Percentiles rank a stretch among this genome's conserved stretches.
phyloP scores from a whole-genome alignment of 2,329 filamentous ascomycete species.

The Talaromyces sp. region DNA sequence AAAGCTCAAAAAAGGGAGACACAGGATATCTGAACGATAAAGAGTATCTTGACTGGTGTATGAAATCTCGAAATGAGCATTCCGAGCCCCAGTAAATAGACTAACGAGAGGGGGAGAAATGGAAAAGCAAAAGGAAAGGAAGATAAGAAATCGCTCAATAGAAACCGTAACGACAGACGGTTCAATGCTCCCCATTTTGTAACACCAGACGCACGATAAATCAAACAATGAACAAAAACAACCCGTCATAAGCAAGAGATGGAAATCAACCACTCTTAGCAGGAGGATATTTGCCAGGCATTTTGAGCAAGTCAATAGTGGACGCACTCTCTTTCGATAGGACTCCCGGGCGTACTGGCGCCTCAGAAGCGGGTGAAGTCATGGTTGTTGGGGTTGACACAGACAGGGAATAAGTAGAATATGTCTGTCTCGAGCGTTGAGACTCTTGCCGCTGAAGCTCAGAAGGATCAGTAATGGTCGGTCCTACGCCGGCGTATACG shows the following conservation, averaged over 20 bases:
- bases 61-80: background rate
- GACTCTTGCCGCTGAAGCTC: conserved; percentile 8
- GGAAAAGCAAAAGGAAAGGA: background rate
- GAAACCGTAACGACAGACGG: background rate
- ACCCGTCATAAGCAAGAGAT: background rate
- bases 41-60: background rate
- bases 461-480: conserved; percentile 5
- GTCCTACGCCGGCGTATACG: background rate
- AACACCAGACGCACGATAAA: background rate
- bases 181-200: background rate
- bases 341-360: conserved; percentile 11
- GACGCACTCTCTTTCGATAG: conserved; percentile 23
- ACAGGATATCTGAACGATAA: background rate
- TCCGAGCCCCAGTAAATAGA: background rate
- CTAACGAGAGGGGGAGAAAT: too few relatives aligned
- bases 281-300: conserved; percentile 31
- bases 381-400: conserved; percentile 8
- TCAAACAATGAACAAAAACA: background rate
- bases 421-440: conserved; percentile 11
- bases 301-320: conserved; percentile 28
- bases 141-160: background rate
- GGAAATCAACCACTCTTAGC: background rate
- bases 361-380: conserved; percentile 9
- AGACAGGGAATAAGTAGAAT: conserved; percentile 9
- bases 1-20: background rate